Evolutionary conservation across 176 grass and related monocot species (phyloP).

Genomic region (Zea luxurians): DNA sequence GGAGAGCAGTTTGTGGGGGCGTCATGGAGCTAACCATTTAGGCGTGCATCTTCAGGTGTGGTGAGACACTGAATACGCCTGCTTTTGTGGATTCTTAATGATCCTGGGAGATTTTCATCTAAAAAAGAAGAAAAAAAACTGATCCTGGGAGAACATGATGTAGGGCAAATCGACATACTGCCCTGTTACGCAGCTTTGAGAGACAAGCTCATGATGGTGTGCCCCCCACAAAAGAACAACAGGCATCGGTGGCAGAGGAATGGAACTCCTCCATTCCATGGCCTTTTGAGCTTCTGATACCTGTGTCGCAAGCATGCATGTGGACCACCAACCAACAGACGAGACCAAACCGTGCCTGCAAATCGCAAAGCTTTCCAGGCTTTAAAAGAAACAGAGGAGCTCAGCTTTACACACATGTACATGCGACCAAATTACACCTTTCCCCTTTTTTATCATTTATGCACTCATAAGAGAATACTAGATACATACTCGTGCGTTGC

Average conservation of each 20-base stretch:
- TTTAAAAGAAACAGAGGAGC: conserved; percentile 50
- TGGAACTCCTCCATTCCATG: conserved; percentile 5
- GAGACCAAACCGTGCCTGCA: conserved; percentile 31
- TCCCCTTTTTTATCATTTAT: neutral
- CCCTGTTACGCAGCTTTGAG: conserved; percentile 14
- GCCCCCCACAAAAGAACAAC: conserved; percentile 30
- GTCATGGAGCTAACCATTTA: neutral
- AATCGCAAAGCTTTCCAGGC: conserved; percentile 56
- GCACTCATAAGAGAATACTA: neutral
- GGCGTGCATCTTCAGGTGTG: neutral
- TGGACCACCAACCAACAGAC: conserved; percentile 10
- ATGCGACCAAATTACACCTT: conserved; percentile 57
- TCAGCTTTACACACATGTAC: conserved; percentile 48
- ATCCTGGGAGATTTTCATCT: neutral
- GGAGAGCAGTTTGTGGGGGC: conserved; percentile 16
- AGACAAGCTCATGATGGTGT: conserved; percentile 52
- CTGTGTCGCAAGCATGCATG: conserved; percentile 18
- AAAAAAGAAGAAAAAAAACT: too few species aligned
- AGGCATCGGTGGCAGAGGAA: conserved; percentile 42
- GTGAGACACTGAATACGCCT: conserved; percentile 12
- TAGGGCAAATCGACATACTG: neutral
- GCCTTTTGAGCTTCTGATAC: conserved; percentile 42
- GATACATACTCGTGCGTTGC: too few species aligned
- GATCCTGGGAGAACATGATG: conserved; percentile 9
- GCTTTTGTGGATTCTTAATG: neutral